Conservation (phyloP, 73 alveolate species). For the Tetrahymena borealis region DNA sequence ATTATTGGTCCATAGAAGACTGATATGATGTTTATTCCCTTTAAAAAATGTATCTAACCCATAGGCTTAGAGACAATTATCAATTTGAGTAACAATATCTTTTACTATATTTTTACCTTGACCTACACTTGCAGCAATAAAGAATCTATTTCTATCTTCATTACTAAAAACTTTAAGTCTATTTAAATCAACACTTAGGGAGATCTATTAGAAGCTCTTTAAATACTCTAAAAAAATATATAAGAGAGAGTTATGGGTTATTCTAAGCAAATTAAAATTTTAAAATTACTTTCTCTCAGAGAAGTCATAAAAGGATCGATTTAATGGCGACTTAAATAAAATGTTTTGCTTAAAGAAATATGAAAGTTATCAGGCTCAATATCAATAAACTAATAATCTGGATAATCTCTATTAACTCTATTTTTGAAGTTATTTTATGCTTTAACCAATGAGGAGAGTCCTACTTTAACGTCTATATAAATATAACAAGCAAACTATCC, state of each 20-base stretch:
- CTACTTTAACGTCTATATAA: background rate
- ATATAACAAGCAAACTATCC: background rate
- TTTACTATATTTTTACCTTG: background rate
- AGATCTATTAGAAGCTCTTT: background rate
- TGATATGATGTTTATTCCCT: background rate
- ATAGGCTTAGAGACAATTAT: background rate
- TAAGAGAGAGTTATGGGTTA: background rate
- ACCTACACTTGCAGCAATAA: background rate
- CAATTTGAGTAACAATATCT: background rate
- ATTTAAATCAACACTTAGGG: background rate
- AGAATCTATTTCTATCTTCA: background rate
- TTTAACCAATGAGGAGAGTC: background rate
- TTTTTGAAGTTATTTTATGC: background rate
- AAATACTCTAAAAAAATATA: background rate
- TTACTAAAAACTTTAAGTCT: background rate
- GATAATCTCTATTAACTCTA: background rate
- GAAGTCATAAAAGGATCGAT: background rate
- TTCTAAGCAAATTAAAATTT: background rate
- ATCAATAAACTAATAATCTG: background rate
- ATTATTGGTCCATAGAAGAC: background rate
- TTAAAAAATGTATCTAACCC: background rate
- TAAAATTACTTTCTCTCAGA: background rate
- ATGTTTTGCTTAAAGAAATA: background rate
- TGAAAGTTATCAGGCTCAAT: background rate
- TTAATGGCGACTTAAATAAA: background rate